Evolutionary conservation across 1,284 basidiomycete species (phyloP).

Genomic region (Ustilago vetiveriae): DNA sequence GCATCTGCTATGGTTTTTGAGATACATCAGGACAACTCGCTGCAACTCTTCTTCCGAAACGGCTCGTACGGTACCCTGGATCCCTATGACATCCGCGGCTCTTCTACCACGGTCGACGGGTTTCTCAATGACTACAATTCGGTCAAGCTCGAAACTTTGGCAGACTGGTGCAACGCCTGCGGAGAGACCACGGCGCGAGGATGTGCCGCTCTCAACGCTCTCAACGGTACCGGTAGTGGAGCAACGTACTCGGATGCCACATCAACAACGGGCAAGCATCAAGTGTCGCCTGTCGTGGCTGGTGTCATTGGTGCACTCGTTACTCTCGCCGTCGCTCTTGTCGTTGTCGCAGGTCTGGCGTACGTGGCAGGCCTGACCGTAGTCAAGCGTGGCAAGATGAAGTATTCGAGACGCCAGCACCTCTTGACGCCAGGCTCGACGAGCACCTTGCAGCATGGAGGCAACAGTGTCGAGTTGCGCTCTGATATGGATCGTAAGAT

Average conservation of each 20-base stretch:
- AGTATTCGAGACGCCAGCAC: slow-evolving; percentile 15
- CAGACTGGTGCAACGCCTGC: slow-evolving; percentile 69
- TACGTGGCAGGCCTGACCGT: slow-evolving; percentile 25
- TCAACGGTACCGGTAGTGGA: slow-evolving; percentile 59
- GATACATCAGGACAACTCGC: slow-evolving; percentile 69
- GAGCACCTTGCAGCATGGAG: slow-evolving; percentile 15
- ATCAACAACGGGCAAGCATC: slow-evolving; percentile 52
- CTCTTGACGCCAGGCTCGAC: slow-evolving; percentile 19
- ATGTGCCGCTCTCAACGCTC: slow-evolving; percentile 48
- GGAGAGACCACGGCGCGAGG: slow-evolving; percentile 50
- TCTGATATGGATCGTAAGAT: slow-evolving; percentile 29
- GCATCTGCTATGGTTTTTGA: slow-evolving; percentile 81
- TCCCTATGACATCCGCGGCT: slow-evolving; percentile 60
- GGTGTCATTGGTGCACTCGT: slow-evolving; percentile 60
- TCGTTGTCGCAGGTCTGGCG: slow-evolving; percentile 22
- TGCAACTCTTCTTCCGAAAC: slow-evolving; percentile 86
- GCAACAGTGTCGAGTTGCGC: slow-evolving; percentile 30
- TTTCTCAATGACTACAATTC: slow-evolving; percentile 79
- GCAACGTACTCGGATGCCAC: slow-evolving; percentile 47
- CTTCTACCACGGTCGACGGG: slow-evolving; percentile 75
- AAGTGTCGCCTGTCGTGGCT: slow-evolving; percentile 57
- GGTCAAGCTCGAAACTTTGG: slow-evolving; percentile 65
- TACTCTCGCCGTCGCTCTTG: slow-evolving; percentile 46
- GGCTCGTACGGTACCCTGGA: slow-evolving; percentile 71
- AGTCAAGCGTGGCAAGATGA: slow-evolving; percentile 22